Evolutionary conservation across 495 filamentous ascomycete genomes (phyloP).

Genomic region (Amphirosellinia nigrospora): DNA sequence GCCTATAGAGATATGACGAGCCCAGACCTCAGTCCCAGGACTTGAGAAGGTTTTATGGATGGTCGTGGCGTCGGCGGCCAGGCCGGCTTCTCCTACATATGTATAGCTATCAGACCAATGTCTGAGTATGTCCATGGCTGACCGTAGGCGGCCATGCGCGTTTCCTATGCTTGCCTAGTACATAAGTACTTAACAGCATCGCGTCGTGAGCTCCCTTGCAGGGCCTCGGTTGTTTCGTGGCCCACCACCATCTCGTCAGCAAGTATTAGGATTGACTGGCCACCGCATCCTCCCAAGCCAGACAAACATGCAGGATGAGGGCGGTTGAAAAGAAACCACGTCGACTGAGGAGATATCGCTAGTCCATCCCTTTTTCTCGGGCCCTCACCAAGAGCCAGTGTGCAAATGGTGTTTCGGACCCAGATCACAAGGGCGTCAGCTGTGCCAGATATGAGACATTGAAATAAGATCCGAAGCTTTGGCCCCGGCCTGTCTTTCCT

Average conservation of each 20-base stretch:
- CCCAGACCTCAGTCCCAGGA: neutral
- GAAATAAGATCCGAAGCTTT: neutral
- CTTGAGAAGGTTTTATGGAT: neutral
- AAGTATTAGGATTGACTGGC: neutral
- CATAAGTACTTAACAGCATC: neutral
- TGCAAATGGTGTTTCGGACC: neutral
- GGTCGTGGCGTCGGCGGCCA: slow-evolving; percentile 17
- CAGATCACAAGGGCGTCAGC: slow-evolving; percentile 2
- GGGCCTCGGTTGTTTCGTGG: neutral
- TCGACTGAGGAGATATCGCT: neutral
- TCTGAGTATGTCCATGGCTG: neutral
- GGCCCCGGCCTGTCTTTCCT: neutral
- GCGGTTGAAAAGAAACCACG: neutral
- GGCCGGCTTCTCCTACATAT: neutral
- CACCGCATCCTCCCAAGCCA: neutral
- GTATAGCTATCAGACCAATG: neutral
- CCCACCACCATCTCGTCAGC: neutral
- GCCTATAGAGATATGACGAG: neutral
- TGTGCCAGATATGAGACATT: slow-evolving; percentile 12
- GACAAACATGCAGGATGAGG: neutral
- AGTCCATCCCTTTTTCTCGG: neutral
- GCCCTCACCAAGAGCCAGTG: slow-evolving; percentile 16
- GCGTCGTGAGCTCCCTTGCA: neutral
- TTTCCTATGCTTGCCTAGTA: slow-evolving; percentile 1
- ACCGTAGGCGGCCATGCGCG: slow-evolving; percentile 24